Evolutionary conservation across 2,329 filamentous ascomycete species (phyloP).

Genomic region (Fonsecaea erecta): DNA sequence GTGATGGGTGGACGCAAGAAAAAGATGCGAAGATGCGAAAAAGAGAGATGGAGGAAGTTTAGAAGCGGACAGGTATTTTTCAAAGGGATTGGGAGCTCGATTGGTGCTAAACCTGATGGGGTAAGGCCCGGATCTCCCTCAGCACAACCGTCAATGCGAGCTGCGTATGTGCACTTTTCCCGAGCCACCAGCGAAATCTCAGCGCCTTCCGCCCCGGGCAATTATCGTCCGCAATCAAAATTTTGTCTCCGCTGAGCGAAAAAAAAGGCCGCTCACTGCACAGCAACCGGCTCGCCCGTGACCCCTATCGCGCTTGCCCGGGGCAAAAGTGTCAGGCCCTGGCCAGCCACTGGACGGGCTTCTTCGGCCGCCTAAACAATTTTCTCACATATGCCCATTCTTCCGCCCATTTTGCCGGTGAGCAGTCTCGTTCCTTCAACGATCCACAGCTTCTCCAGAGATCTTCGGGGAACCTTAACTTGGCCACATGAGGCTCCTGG

Average conservation of each 20-base stretch:
- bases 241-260: conserved; percentile 19
- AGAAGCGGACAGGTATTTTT: conserved; percentile 41
- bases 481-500: neutral
- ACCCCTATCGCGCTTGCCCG: conserved; percentile 18
- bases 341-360: neutral
- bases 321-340: neutral
- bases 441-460: conserved; percentile 13
- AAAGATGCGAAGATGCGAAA: conserved; percentile 41
- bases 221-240: conserved; percentile 33
- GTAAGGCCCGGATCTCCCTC: conserved; percentile 20
- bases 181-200: conserved; percentile 18
- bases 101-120: conserved; percentile 24
- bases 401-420: conserved; percentile 13
- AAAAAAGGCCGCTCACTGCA: conserved; percentile 13
- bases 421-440: neutral
- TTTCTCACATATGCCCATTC: conserved; percentile 9
- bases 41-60: conserved; percentile 37
- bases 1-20: conserved; percentile 43
- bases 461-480: conserved; percentile 1
- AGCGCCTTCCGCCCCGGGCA: conserved; percentile 23
- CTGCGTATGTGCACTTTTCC: conserved; percentile 8
- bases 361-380: neutral
- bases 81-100: conserved; percentile 30
- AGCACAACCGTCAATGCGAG: neutral
- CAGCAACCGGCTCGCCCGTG: conserved; percentile 12